A percentile compares a stretch with the other conserved stretches of the same genome.
phyloP scores from a whole-genome alignment of 2,329 filamentous ascomycete species.

The Trichoderma brevicompactum region DNA sequence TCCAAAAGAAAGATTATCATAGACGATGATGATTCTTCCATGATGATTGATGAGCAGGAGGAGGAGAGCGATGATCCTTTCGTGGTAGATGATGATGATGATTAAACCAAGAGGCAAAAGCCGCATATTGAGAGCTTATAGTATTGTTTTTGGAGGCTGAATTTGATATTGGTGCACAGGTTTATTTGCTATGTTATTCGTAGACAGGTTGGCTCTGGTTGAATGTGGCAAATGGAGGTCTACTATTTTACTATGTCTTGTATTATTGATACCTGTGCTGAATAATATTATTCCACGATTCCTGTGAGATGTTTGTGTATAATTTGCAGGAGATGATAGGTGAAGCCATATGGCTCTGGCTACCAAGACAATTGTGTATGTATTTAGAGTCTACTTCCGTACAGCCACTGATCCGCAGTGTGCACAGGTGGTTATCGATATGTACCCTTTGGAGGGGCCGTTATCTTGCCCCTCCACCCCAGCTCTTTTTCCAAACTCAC shows the following conservation, averaged over 20 bases:
- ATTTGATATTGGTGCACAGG: constrained; percentile 9
- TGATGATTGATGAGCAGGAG: constrained; percentile 35
- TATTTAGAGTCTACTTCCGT: too few relatives aligned
- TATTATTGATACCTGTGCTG: too few relatives aligned
- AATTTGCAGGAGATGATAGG: too few relatives aligned
- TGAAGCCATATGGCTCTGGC: too few relatives aligned
- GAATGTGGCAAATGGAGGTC: not conserved
- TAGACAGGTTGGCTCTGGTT: not conserved
- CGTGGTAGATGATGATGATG: constrained; percentile 51
- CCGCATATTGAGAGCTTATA: constrained; percentile 2
- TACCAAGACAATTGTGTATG: too few relatives aligned
- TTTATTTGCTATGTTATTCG: not conserved
- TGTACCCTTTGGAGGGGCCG: too few relatives aligned
- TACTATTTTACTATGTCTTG: constrained; percentile 5
- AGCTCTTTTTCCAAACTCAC: constrained; percentile 3
- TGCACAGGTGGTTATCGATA: too few relatives aligned
- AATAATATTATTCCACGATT: too few relatives aligned
- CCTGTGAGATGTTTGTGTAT: too few relatives aligned
- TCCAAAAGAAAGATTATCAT: constrained; percentile 42
- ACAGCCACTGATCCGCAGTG: too few relatives aligned
- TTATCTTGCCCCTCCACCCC: not conserved
- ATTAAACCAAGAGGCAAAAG: constrained; percentile 32
- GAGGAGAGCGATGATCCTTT: constrained; percentile 51
- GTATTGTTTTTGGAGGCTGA: constrained; percentile 7
- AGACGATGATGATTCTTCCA: constrained; percentile 44